Base-by-base conservation (phyloP, 371 early-diverging fungal genomes). In the Mortierella sp. region DNA sequence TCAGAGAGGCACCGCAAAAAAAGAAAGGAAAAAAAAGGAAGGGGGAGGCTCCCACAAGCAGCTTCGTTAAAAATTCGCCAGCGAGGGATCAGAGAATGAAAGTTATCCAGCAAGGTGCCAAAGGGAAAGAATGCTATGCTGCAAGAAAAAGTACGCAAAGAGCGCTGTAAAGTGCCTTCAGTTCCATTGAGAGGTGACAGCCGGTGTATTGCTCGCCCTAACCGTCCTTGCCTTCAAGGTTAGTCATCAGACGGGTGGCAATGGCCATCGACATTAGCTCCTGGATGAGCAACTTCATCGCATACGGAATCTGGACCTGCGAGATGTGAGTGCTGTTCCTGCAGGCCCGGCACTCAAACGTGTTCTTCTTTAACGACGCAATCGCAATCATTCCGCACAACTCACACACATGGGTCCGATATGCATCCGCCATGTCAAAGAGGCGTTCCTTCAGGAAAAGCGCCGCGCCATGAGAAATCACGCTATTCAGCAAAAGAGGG, bases 231-330 rank as follows among this genome's bases (percentile, higher is more conserved):
- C 50, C 50, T n/a, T n/a, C n/a, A n/a, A 24, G 14, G 9, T 9
- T 8, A 26, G 37, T 34, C 61, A 22, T 61, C n/a, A 87, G 55
- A 14, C 87, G 74, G 43, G 99, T 99, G 22, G 99, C 95, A 87
- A 99, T 99, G 88, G 98, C 98, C 99, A 99, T 99, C 37, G 98
- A 94, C 99, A 99, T 99, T 68, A 99, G 89, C 88, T 99, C 99
- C 88, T 99, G 99, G 90, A 98, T 95, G 64, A 99, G 89, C 66
- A 99, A 89, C 89, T 99, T 99, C 91, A 96, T 97, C 19, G 99
- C 99, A 87, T 99, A 99, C 55, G 99, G 99, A 70, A 99, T 95
- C 79, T 97, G 94, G 41, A 99, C 92, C 87, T 97, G 97, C 48
- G 96, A 96, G 63, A 98, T 92, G 85, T 97, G 95, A 19, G 99